Conservation (phyloP, 1,284 basidiomycete species). For the Moniliophthora roreri region DNA sequence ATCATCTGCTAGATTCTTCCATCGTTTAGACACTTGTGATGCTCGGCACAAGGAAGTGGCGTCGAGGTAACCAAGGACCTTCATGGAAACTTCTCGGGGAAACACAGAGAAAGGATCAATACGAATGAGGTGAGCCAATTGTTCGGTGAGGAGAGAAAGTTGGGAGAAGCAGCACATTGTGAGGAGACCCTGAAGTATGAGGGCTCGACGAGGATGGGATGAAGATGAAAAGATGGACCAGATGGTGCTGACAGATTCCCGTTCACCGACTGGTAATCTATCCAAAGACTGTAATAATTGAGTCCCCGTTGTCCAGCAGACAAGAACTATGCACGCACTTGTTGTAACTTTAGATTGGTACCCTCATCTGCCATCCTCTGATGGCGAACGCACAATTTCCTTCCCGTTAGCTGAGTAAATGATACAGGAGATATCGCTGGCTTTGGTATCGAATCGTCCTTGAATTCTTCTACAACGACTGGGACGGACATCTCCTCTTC, state of each 20-base stretch:
- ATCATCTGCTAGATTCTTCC: constrained; percentile 93
- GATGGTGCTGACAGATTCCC: constrained; percentile 87
- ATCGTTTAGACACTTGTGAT: constrained; percentile 88
- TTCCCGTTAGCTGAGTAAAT: constrained; percentile 41
- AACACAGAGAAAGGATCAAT: constrained; percentile 94
- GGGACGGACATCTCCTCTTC: not conserved
- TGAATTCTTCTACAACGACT: not conserved
- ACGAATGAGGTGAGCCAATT: constrained; percentile 88
- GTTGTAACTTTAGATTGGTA: constrained; percentile 89
- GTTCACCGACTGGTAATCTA: constrained; percentile 84
- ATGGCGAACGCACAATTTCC: constrained; percentile 88
- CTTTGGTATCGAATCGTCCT: constrained; percentile 11
- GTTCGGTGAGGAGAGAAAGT: constrained; percentile 94
- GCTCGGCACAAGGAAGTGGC: constrained; percentile 95
- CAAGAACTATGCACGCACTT: constrained; percentile 47
- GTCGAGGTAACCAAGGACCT: constrained; percentile 90
- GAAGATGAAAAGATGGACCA: constrained; percentile 98
- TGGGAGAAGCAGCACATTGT: constrained; percentile 99
- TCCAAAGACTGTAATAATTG: constrained; percentile 76
- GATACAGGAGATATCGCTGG: constrained; percentile 18
- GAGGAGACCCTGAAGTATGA: constrained; percentile 95
- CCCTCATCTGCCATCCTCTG: constrained; percentile 98
- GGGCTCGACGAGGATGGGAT: constrained; percentile 83
- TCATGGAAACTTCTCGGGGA: constrained; percentile 89
- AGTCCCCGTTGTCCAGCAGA: not conserved